Base-by-base conservation (phyloP, 83 land plant species). In the Diphasiastrum complanatum region DNA sequence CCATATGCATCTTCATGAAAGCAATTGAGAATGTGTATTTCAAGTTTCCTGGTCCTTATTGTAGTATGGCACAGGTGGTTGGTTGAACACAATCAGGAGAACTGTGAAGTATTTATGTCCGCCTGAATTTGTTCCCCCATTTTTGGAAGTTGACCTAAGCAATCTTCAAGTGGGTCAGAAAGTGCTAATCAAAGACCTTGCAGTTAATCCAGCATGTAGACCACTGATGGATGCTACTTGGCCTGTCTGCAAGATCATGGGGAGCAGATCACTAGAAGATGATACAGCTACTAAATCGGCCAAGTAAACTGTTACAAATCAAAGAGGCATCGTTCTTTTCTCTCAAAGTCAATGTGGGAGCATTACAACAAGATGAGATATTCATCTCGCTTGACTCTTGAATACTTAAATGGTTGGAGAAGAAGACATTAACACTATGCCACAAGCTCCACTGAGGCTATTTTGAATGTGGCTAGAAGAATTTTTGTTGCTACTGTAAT, bases 81-180 rank as follows among this genome's bases (percentile, higher is more conserved):
- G 75, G 38, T 61, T 92, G 43, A 82, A 92, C 67, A 83, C 84
- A 38, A 83, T 87, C 23, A 81, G 66, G 69, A 81, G 87, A 61
- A 83, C 95, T 5, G 91, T 88, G 11, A 72, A 75, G 64, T 92
- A 46, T 47, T 67, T 74, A 41, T 86, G 95, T 52, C 95, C 97
- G 0, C 80, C 91, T 29, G 96, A 92, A 55, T 69, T 83, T 23
- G 65, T 92, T 19, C 97, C 97, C 22, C 82, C 90, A 0, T 88
- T 74, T 66, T 78, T 92, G 31, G 97, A 92, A 47, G 95, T 92
- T 18, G 95, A 92, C 71, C 61, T 92, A 25, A 87, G 91, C 55
- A 82, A 82, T 33, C 46, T 92, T 52, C 87, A 92, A 55, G 75
- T 73, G 8, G 85, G 83, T 0, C 80, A 92, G 64, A 85, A 82